Evolutionary conservation across 1,284 basidiomycete genomes (phyloP), one percentile per base, ranked within the genome.

Genomic region (Pterula multifida): DNA sequence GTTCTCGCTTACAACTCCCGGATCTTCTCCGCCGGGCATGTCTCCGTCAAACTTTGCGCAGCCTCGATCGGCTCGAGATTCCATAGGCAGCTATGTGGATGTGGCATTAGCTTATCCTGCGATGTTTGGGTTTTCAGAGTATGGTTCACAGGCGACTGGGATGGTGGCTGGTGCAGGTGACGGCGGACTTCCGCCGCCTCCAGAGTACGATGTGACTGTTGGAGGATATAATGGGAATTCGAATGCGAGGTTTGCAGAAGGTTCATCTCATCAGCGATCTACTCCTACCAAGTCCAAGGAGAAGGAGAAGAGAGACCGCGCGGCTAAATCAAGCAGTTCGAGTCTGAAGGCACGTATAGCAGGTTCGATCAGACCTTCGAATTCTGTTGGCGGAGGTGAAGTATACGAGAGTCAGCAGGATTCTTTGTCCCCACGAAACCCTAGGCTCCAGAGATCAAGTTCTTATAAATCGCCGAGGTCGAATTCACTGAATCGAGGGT

Each of bases 331-430:
- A 15, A 32, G 72, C 45, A 74, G 71, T 50, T 65, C 69, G 24
- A 72, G 71, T 57, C 62, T 75, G 51, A 68, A 70, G 49, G 68
- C 60, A 23, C 70, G 74, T 55, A 59, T 74, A 15, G 69, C 69
- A 1, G 74, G 76, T 24, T 65, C 66, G n/a, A 62, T 75, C 51
- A 64, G 68, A 3, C 62, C 67, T 0, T 52, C 51, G 3, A 23
- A 49, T 19, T 50, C 49, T 32, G 28, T 15, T 32, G 28, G 28
- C 15, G 28, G 28, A 32, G 6, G 6, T 32, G 28, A 15, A 15
- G 28, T 15, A 15, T 32, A 32, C 28, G 28, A 32, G 15, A 32
- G 28, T 6, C 28, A 32, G 28, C 28, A 32, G 28, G 28, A 15
- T 6, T 32, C 28, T 32, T 6, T 15, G 28, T 32, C 28, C n/a